These are phyloP conservation scores for Globisporangium acanthophoron DNA, from an alignment of 352 stramenopile genomes.

Conservation along the genomic window DNA sequence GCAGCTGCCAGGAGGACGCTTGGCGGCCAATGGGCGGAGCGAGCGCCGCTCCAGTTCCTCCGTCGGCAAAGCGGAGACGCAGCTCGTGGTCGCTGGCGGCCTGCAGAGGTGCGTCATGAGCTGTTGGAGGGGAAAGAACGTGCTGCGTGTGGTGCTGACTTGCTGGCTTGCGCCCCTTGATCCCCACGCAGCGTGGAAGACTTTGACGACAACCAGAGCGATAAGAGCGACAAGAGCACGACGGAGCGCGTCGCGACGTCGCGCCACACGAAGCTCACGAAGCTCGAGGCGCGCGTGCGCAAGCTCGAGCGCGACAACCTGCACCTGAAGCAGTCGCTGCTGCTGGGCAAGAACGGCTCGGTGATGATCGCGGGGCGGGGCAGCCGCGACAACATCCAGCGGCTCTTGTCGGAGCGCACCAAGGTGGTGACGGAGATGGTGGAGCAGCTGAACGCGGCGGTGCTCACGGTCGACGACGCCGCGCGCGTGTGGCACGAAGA, in stretches of 20 bases:
- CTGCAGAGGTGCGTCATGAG: not conserved
- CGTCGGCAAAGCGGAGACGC: not conserved
- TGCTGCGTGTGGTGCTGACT: not conserved
- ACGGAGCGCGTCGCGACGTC: constrained; percentile 10
- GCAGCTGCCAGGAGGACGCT: not conserved
- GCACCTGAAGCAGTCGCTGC: constrained; percentile 68
- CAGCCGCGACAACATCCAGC: constrained; percentile 36
- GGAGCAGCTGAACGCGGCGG: constrained; percentile 62
- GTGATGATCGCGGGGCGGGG: constrained; percentile 30
- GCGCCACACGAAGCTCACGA: constrained; percentile 63
- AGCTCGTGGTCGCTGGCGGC: not conserved
- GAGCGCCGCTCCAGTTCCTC: not conserved
- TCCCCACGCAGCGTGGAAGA: constrained; percentile 4
- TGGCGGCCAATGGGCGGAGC: too few relatives aligned
- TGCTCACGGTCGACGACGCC: constrained; percentile 60
- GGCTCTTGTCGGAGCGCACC: constrained; percentile 57
- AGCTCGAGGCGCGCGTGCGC: constrained; percentile 67
- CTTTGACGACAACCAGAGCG: constrained; percentile 16
- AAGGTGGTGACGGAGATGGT: constrained; percentile 81
- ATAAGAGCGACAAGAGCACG: constrained; percentile 16
- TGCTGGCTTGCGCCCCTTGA: too few relatives aligned
- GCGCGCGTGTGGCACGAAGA: constrained; percentile 70
- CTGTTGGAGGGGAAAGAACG: not conserved
- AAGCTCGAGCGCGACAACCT: constrained; percentile 68
- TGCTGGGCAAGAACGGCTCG: constrained; percentile 54